These are phyloP conservation scores for Strobilomyces confusus DNA, from an alignment of 768 basidiomycete genomes.

Conservation along the genomic window DNA sequence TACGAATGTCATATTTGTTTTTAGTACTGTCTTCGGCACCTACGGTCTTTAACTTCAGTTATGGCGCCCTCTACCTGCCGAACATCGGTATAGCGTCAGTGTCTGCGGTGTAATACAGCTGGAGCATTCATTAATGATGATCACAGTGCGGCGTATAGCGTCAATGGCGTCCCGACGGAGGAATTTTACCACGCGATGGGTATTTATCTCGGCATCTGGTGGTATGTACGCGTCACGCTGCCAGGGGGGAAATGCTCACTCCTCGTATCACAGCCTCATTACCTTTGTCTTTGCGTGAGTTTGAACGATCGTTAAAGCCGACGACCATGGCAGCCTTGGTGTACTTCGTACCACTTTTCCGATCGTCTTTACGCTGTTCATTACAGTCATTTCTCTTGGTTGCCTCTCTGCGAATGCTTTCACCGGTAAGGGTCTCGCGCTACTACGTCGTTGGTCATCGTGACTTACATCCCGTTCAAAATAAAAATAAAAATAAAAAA, in stretches of 20 bases:
- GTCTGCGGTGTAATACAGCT: too few species aligned
- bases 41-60: slow-evolving; percentile 29
- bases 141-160: slow-evolving; percentile 23
- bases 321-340: slow-evolving; percentile 14
- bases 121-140: background rate
- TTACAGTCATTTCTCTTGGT: slow-evolving; percentile 22
- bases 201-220: slow-evolving; percentile 27
- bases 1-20: too few species aligned
- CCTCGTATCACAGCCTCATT: slow-evolving; percentile 14
- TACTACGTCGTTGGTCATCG: background rate
- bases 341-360: slow-evolving; percentile 26
- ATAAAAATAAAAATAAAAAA: background rate
- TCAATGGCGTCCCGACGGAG: slow-evolving; percentile 20
- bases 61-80: slow-evolving; percentile 26
- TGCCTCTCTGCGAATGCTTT: slow-evolving; percentile 25
- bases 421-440: slow-evolving; percentile 18
- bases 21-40: slow-evolving; percentile 26
- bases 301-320: background rate
- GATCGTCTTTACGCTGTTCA: slow-evolving; percentile 20
- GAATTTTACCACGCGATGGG: slow-evolving; percentile 26
- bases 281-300: slow-evolving; percentile 25
- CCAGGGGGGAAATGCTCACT: background rate
- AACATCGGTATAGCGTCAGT: slow-evolving; percentile 25
- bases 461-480: too few species aligned
- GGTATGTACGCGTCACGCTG: slow-evolving; percentile 7